Percentiles rank a stretch among this genome's conserved stretches.
phyloP scores from a whole-genome alignment of 2,329 filamentous ascomycete species.

The Didymellaceae sp. region DNA sequence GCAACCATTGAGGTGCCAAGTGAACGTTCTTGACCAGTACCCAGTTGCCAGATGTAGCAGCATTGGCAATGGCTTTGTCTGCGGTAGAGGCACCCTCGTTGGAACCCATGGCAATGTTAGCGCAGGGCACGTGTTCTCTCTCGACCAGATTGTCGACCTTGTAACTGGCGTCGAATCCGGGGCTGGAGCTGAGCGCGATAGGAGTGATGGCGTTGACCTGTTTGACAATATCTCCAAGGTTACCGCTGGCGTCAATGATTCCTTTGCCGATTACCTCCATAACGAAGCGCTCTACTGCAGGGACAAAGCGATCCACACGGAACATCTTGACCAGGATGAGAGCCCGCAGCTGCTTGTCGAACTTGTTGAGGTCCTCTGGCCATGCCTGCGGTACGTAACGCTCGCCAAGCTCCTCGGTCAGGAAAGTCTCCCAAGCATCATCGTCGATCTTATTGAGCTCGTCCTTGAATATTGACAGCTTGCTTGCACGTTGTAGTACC shows the following conservation, averaged over 20 bases:
- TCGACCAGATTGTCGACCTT: conserved; percentile 97
- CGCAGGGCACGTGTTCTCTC: conserved; percentile 79
- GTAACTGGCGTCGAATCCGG: conserved; percentile 97
- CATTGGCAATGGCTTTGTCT: conserved; percentile 93
- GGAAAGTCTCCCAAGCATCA: conserved; percentile 80
- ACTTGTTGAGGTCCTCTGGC: conserved; percentile 67
- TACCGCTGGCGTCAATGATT: conserved; percentile 82
- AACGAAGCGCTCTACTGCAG: conserved; percentile 90
- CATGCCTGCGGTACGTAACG: conserved; percentile 79
- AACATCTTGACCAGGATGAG: conserved; percentile 92
- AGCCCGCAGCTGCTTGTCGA: conserved; percentile 81
- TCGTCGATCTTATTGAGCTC: conserved; percentile 68
- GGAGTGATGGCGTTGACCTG: conserved; percentile 85
- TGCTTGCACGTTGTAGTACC: conserved; percentile 71
- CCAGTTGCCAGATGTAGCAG: conserved; percentile 91
- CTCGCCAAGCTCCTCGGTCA: conserved; percentile 85
- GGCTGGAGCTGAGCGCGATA: conserved; percentile 90
- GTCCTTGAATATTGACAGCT: conserved; percentile 75
- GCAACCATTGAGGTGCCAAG: conserved; percentile 92
- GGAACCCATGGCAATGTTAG: conserved; percentile 98
- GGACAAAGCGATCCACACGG: conserved; percentile 93
- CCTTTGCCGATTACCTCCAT: conserved; percentile 81
- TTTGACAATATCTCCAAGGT: conserved; percentile 82
- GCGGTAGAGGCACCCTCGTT: conserved; percentile 91
- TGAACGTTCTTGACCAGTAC: conserved; percentile 99